A percentile compares a stretch with the other conserved stretches of the same genome.
phyloP scores from a whole-genome alignment of 257 asterid species.

The Vinca minor region DNA sequence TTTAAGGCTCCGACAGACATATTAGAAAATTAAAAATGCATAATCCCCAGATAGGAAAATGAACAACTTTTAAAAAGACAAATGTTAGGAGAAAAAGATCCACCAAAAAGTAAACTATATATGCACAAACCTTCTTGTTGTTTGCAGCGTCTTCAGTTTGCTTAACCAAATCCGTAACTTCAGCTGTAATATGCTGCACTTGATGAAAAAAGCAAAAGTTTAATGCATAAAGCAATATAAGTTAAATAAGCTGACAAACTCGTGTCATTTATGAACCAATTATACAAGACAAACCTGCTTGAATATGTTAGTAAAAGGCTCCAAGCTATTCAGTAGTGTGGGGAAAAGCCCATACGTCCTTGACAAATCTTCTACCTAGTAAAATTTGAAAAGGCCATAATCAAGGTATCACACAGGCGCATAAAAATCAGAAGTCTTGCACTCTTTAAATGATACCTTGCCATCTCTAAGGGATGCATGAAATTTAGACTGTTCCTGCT shows the following conservation, averaged over 20 bases:
- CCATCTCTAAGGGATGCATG: constrained; percentile 91
- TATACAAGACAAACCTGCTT: constrained; percentile 59
- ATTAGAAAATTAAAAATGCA: neutral
- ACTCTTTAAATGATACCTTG: constrained; percentile 41
- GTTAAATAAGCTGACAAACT: neutral
- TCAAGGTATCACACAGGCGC: no score
- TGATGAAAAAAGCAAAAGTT: constrained; percentile 15
- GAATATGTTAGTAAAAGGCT: constrained; percentile 66
- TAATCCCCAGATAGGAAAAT: neutral
- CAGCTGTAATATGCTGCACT: constrained; percentile 86
- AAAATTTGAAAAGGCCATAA: neutral
- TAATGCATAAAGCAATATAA: constrained; percentile 9
- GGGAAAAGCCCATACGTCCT: constrained; percentile 96
- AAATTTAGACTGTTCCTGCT: constrained; percentile 97
- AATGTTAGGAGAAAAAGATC: neutral
- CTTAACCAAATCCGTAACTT: constrained; percentile 85
- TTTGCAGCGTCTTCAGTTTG: constrained; percentile 99
- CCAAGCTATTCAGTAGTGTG: constrained; percentile 69
- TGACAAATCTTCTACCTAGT: constrained; percentile 78
- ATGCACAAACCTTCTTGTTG: constrained; percentile 63
- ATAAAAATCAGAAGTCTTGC: neutral
- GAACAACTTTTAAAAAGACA: neutral
- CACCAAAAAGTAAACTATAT: neutral
- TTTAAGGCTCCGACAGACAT: neutral
- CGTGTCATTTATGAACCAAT: no score